Base-by-base conservation (phyloP, 1,284 basidiomycete genomes). In the Sphaerobolus stellatus region DNA sequence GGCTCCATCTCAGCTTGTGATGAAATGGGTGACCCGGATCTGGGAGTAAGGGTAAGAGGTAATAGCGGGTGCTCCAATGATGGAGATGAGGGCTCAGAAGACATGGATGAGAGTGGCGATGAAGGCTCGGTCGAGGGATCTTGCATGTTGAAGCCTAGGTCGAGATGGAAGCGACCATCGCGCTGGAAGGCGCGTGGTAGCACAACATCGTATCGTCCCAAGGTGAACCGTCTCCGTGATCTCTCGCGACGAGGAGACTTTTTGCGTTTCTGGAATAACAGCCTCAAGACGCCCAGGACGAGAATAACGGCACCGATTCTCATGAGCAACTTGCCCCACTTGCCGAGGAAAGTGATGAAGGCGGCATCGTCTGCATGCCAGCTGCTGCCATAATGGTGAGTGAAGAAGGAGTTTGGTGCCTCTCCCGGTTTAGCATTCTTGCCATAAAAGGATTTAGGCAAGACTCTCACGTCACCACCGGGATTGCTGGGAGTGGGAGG, bases 331-430 rank as follows among this genome's bases (percentile, higher is more conserved):
- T 90, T 93, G 58, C 94, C 94, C 85, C 92, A 94, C 28, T 80
- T 80, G 41, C 84, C 90, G 56, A 98, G 79, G 76, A 95, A 96
- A 25, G 85, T 84, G 66, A 97, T 93, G 74, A 96, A 95, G 7
- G 87, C 90, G 18, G 94, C 94, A 70, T 97, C 94, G 66, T 95
- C 93, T 6, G 91, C 85, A 65, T 95, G 92, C 96, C 96, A 99
- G 64, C 91, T 94, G 63, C 92, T 95, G 28, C 95, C 96, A 66
- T 99, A 98, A 73, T 88, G 95, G 72, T 99, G 96, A 18, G 85
- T 81, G 73, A 96, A 98, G 81, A 96, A 98, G 22, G 94, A 86
- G 67, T 96, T 84, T 1, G 93, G 93, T 0, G 91, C 92, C 65
- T 94, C 87, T 43, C 76, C 82, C 31, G 84, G 78, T 59, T 88